Evolutionary conservation across 2,329 filamentous ascomycete genomes (phyloP).

Genomic region (Cercospora sp.): DNA sequence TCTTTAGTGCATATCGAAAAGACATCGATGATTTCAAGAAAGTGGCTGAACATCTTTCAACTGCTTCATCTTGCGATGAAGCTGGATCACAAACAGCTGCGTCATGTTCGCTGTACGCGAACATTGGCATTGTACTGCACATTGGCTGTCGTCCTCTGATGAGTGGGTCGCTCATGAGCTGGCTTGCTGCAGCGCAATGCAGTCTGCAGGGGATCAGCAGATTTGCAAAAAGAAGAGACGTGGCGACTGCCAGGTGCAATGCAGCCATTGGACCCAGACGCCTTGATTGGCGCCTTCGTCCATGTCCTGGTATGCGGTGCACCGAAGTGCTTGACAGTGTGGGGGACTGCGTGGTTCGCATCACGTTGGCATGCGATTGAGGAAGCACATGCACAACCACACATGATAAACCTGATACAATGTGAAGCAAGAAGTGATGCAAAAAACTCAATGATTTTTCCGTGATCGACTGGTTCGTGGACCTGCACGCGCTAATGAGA

Average conservation of each 20-base stretch:
- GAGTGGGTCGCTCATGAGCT: not conserved
- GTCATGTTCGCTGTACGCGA: not conserved
- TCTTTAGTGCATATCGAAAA: not conserved
- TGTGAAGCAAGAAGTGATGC: not conserved
- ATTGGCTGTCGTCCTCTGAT: not conserved
- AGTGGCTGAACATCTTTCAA: not conserved
- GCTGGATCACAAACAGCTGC: not conserved
- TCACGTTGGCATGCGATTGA: not conserved
- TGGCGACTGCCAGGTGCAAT: not conserved
- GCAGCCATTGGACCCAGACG: not conserved
- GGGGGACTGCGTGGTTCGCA: not conserved
- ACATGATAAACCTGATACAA: not conserved
- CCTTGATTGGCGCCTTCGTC: not conserved
- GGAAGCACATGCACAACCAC: constrained; percentile 4
- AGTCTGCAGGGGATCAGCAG: constrained; percentile 1
- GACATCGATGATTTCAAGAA: not conserved
- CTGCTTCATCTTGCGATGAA: not conserved
- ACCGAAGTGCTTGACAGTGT: not conserved
- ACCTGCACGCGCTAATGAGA: not conserved
- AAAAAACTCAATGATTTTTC: not conserved
- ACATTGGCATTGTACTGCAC: not conserved
- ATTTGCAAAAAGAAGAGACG: not conserved
- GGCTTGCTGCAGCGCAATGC: not conserved
- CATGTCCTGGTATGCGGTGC: not conserved
- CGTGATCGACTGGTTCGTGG: not conserved